Conservation (phyloP, 2,329 filamentous ascomycete species). For the Claviceps africana region DNA sequence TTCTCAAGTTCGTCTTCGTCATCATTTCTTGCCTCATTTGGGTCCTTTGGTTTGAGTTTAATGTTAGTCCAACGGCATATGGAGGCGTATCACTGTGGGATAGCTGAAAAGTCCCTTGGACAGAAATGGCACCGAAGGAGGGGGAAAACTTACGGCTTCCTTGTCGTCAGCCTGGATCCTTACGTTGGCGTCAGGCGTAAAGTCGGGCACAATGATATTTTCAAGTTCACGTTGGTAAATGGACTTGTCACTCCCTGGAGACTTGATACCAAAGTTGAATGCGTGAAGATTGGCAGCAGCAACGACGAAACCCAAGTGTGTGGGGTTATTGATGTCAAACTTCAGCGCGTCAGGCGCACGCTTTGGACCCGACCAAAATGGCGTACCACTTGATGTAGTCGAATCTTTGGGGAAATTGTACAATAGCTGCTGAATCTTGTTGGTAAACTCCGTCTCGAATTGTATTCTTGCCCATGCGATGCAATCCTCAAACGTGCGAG, state of each 20-base stretch:
- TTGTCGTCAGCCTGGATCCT: conserved; percentile 96
- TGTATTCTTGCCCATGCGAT: conserved; percentile 87
- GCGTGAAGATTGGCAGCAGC: conserved; percentile 85
- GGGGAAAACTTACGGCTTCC: conserved; percentile 50
- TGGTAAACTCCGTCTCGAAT: conserved; percentile 95
- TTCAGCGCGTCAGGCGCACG: conserved; percentile 83
- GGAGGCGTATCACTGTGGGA: neutral
- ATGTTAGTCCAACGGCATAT: neutral
- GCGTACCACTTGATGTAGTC: conserved; percentile 71
- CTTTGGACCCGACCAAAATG: conserved; percentile 98
- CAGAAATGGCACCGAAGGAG: neutral
- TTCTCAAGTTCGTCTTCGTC: conserved; percentile 64
- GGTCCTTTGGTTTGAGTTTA: conserved; percentile 40
- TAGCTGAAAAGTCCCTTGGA: too few relatives aligned
- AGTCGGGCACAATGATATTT: conserved; percentile 91
- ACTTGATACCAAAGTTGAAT: conserved; percentile 95
- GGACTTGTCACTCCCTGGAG: conserved; percentile 52
- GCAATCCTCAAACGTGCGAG: conserved; percentile 86
- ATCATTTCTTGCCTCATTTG: conserved; percentile 58
- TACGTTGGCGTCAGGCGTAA: conserved; percentile 74
- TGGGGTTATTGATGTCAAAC: conserved; percentile 72
- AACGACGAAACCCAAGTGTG: conserved; percentile 78
- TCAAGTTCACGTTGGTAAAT: conserved; percentile 72
- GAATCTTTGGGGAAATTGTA: conserved; percentile 97
- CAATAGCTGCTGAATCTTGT: conserved; percentile 85